Base-by-base conservation (phyloP, 257 asterid genomes). In the Striga asiatica region DNA sequence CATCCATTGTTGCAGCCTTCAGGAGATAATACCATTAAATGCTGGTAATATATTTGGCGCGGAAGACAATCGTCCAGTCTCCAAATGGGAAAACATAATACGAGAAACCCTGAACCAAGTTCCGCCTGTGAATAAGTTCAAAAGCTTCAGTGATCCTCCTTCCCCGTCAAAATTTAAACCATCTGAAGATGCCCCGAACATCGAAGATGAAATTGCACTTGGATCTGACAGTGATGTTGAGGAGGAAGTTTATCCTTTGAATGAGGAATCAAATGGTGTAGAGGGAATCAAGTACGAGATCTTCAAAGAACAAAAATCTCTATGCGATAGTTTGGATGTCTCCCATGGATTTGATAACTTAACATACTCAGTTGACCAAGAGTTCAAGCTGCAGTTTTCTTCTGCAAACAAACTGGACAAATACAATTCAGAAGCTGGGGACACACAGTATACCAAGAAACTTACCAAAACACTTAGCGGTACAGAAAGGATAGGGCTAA, bases 31-130 rank as follows among this genome's bases (percentile, higher is more conserved):
- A 48, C 99, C 99, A 49, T 70, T 92, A 66, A 85, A 88, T 76
- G 94, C 99, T 59, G 94, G 95, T 9, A 88, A 92, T 57, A 76
- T 92, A 60, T 83, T 92, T 60, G 97, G 97, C 24, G 83, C 97
- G 68, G 97, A 92, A 68, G 97, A 92, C 62, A 79, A 43, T 66
- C 86, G 89, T 9, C 94, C 99, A 17, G 82, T 83, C 69, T 21
- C 85, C 37, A 80, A 77, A 74, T 92, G 99, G 99, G 97, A 92
- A 70, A 71, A 76, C 53, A 65, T 82, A 59, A 88, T 92, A 47
- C 99, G 99, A 4, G 87, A 84, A 76, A 76, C 80, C 58, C 84
- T 92, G 65, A 79, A 76, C 56, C 81, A 62, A 68, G 71, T 85
- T 60, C 87, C 79, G 12, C 78, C 84, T 1, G 59, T 11, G 14